Evolutionary conservation across 2,329 filamentous ascomycete genomes (phyloP).

Genomic region (Trichoderma semiorbis): DNA sequence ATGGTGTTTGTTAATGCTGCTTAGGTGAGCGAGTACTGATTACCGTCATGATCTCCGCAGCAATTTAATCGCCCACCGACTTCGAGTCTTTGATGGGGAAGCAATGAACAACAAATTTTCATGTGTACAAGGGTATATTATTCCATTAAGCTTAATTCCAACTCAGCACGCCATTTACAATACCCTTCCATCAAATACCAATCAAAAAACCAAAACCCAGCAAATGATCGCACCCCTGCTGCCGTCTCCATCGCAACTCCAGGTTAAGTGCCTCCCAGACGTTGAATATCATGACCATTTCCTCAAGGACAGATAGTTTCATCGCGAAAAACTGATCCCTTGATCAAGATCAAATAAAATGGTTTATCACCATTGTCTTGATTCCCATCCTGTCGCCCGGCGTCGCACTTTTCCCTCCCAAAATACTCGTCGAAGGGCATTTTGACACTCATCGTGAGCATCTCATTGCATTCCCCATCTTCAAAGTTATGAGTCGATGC

Average conservation of each 20-base stretch:
- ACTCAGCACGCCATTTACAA: fast-evolving
- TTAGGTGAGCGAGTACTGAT: not conserved
- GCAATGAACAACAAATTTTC: not conserved
- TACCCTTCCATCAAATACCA: fast-evolving
- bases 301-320: too few relatives aligned
- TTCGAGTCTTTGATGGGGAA: not conserved
- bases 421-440: too few relatives aligned
- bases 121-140: not conserved
- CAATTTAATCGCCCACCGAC: not conserved
- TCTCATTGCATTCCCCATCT: too few relatives aligned
- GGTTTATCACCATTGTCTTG: fast-evolving
- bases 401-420: too few relatives aligned
- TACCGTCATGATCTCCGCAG: not conserved
- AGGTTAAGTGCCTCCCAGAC: not conserved
- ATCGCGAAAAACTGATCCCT: too few relatives aligned
- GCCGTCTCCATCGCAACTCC: not conserved
- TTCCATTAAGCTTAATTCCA: not conserved
- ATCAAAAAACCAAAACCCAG: not conserved
- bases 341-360: too few relatives aligned
- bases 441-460: too few relatives aligned
- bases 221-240: not conserved
- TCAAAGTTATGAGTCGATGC: too few relatives aligned
- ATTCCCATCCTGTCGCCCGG: too few relatives aligned
- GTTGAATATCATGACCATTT: not conserved
- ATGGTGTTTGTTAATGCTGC: not conserved